Percentiles rank a stretch among this genome's conserved stretches.
phyloP scores from a whole-genome alignment of 257 asterid genomes.

The Nicotiana knightiana region DNA sequence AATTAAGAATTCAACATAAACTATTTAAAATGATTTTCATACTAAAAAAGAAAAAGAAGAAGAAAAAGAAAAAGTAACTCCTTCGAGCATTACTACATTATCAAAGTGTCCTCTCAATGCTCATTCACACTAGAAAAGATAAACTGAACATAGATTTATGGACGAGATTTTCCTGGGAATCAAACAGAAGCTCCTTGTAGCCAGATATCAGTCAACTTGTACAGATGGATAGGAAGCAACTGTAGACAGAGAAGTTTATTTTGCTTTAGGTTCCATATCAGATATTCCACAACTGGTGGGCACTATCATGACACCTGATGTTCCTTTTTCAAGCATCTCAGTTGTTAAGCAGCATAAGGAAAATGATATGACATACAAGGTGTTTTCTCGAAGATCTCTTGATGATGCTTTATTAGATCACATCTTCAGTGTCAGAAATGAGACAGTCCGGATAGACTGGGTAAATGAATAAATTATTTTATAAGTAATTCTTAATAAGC shows the following conservation, averaged over 20 bases:
- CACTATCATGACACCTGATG: conserved; percentile 59
- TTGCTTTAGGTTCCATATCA: conserved; percentile 50
- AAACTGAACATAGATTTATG: background rate
- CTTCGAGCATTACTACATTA: too few relatives aligned
- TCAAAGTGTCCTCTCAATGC: background rate
- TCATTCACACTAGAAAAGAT: background rate
- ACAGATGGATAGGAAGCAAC: background rate
- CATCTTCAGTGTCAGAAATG: conserved; percentile 39
- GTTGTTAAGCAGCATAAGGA: conserved; percentile 55
- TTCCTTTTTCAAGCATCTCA: conserved; percentile 84
- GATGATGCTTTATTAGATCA: conserved; percentile 58
- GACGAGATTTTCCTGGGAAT: background rate
- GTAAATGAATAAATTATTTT: too few relatives aligned
- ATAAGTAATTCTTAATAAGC: too few relatives aligned
- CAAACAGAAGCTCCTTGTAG: background rate
- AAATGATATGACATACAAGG: conserved; percentile 71
- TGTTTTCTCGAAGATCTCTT: conserved; percentile 75
- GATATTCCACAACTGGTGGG: conserved; percentile 89
- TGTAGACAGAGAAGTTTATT: conserved; percentile 23
- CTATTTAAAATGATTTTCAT: too few relatives aligned
- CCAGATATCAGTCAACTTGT: background rate
- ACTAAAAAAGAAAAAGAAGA: too few relatives aligned
- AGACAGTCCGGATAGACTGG: too few relatives aligned
- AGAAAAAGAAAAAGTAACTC: too few relatives aligned
- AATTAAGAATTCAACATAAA: background rate